Evolutionary conservation across 192 early-diverging fungal species (phyloP).

Genomic region (Gryganskiella cystojenkinii): DNA sequence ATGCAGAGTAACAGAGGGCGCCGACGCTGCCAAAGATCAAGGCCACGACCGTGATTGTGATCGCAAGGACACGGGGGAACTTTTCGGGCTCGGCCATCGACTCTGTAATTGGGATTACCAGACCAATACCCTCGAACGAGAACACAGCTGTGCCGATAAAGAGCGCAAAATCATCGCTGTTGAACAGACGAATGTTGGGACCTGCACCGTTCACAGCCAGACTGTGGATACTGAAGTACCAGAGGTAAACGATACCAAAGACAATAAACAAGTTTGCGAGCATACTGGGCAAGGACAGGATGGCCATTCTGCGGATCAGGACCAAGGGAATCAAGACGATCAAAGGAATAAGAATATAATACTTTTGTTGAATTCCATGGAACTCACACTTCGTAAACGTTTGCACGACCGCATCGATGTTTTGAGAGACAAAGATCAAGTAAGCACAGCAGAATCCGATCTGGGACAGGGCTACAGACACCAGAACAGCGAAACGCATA

Average conservation of each 20-base stretch:
- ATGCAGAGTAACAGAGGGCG: slow-evolving; percentile 79
- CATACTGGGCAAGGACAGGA: slow-evolving; percentile 83
- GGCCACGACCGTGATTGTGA: slow-evolving; percentile 74
- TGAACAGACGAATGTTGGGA: slow-evolving; percentile 67
- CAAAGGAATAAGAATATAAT: slow-evolving; percentile 79
- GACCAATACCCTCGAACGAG: slow-evolving; percentile 93
- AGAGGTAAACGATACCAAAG: slow-evolving; percentile 84
- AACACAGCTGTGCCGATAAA: slow-evolving; percentile 95
- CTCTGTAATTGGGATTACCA: slow-evolving; percentile 77
- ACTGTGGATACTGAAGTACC: slow-evolving; percentile 77
- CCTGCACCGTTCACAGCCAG: slow-evolving; percentile 74
- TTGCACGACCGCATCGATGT: slow-evolving; percentile 81
- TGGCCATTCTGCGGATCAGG: slow-evolving; percentile 90
- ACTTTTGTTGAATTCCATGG: slow-evolving; percentile 58
- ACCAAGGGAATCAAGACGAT: slow-evolving; percentile 84
- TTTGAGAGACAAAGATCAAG: slow-evolving; percentile 91
- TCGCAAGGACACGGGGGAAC: slow-evolving; percentile 78
- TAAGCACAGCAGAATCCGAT: slow-evolving; percentile 94
- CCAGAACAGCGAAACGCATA: slow-evolving; percentile 68
- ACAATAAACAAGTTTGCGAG: slow-evolving; percentile 93
- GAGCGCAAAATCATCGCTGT: slow-evolving; percentile 81
- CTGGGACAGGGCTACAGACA: slow-evolving; percentile 63
- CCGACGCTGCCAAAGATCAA: slow-evolving; percentile 79
- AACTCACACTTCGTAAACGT: slow-evolving; percentile 77
- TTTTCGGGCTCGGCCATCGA: slow-evolving; percentile 86